phyloP scores from a whole-genome alignment of 345 rosid species.

The Populus euphratica region DNA sequence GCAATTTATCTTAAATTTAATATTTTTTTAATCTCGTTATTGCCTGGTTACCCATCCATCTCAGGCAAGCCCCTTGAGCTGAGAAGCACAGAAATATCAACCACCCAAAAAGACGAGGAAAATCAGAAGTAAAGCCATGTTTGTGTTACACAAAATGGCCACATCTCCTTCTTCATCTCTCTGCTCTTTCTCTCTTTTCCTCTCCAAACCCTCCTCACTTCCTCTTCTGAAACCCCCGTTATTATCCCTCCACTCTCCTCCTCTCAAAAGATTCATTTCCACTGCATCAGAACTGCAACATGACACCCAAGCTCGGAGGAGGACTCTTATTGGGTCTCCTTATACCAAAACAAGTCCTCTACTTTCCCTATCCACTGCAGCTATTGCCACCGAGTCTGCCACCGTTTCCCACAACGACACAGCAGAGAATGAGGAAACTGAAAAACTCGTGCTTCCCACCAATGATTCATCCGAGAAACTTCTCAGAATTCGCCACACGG shows the following conservation, averaged over 20 bases:
- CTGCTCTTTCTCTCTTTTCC: constrained; percentile 33
- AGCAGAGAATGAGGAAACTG: constrained; percentile 21
- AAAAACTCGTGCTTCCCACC: constrained; percentile 60
- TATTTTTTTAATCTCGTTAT: too few species aligned
- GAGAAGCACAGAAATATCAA: neutral
- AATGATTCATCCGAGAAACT: constrained; percentile 75
- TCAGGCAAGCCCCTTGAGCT: too few species aligned
- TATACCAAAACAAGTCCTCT: constrained; percentile 23
- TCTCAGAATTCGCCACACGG: constrained; percentile 82
- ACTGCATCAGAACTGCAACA: constrained; percentile 20
- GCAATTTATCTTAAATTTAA: too few species aligned
- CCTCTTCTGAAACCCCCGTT: constrained; percentile 5
- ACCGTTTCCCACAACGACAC: constrained; percentile 14
- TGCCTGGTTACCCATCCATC: too few species aligned
- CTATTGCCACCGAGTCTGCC: constrained; percentile 52
- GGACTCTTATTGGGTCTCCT: neutral
- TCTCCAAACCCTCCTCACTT: constrained; percentile 34
- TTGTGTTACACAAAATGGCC: constrained; percentile 36
- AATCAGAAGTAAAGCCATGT: constrained; percentile 10
- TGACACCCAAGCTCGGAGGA: neutral
- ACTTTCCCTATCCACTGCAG: constrained; percentile 39
- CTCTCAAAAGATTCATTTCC: constrained; percentile 33
- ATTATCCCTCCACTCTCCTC: constrained; percentile 28
- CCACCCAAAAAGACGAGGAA: neutral
- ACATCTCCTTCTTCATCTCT: constrained; percentile 32